Evolutionary conservation across 805 yeast genomes (phyloP).

Genomic region (Lachancea sp.): DNA sequence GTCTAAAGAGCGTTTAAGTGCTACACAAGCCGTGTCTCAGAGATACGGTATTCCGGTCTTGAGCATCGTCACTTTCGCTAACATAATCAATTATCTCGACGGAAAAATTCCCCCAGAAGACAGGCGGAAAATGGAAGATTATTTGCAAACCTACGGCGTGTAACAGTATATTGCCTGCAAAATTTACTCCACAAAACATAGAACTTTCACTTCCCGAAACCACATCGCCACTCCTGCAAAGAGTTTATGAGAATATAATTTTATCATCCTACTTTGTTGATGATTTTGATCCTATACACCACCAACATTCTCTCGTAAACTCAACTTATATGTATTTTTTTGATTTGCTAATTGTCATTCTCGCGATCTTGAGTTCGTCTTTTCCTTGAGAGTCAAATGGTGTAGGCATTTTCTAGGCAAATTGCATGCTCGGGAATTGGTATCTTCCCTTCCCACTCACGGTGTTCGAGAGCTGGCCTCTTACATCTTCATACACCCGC

Average conservation of each 20-base stretch:
- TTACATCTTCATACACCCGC: background rate
- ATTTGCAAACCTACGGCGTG: slow-evolving; percentile 40
- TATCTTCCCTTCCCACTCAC: too few relatives aligned
- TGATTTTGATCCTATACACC: slow-evolving; percentile 7
- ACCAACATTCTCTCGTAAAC: slow-evolving; percentile 5
- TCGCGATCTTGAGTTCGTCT: slow-evolving; percentile 1
- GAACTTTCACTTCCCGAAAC: slow-evolving; percentile 3
- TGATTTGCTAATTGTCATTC: slow-evolving; percentile 8
- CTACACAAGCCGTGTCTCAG: slow-evolving; percentile 72
- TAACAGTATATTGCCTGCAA: slow-evolving; percentile 3
- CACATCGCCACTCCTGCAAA: background rate
- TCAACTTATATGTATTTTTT: slow-evolving; percentile 8
- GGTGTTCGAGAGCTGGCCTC: background rate
- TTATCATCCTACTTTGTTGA: background rate
- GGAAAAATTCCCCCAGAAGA: slow-evolving; percentile 53
- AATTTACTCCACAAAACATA: background rate
- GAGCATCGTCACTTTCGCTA: slow-evolving; percentile 68
- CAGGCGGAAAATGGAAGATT: slow-evolving; percentile 50
- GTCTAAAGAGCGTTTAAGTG: slow-evolving; percentile 44
- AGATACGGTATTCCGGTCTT: slow-evolving; percentile 76
- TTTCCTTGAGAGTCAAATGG: background rate
- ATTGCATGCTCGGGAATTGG: too few relatives aligned
- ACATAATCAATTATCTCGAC: slow-evolving; percentile 60
- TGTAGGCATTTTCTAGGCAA: too few relatives aligned
- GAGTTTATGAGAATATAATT: slow-evolving; percentile 2